Percentiles rank a stretch among this genome's conserved stretches.
Evolutionary conservation across 2,329 filamentous ascomycete species (phyloP).

Genomic region (Stagonosporopsis rhizophila): DNA sequence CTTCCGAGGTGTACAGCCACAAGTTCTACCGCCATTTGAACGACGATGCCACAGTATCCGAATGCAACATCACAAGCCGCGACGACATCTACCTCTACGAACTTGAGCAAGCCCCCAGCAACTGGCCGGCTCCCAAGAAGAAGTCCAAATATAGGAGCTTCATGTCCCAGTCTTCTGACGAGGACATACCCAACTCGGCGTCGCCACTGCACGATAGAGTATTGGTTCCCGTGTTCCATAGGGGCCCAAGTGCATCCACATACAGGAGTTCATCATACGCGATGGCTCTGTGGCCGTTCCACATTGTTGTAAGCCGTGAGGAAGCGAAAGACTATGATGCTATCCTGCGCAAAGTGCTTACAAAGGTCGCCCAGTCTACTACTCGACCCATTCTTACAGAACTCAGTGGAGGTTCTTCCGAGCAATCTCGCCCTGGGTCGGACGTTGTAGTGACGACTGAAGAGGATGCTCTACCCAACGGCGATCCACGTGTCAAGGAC

Average conservation of each 20-base stretch:
- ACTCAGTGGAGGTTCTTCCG: slow-evolving; percentile 58
- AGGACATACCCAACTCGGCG: slow-evolving; percentile 62
- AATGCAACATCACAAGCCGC: slow-evolving; percentile 68
- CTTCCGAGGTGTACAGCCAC: slow-evolving; percentile 80
- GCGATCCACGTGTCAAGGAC: slow-evolving; percentile 74
- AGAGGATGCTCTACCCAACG: slow-evolving; percentile 69
- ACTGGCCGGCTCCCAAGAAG: slow-evolving; percentile 69
- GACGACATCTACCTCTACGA: slow-evolving; percentile 78
- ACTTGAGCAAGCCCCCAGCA: slow-evolving; percentile 79
- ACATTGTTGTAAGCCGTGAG: slow-evolving; percentile 76
- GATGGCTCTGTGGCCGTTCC: slow-evolving; percentile 62
- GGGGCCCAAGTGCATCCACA: slow-evolving; percentile 50
- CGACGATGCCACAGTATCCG: slow-evolving; percentile 69
- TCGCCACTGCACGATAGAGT: slow-evolving; percentile 70
- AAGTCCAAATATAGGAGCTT: slow-evolving; percentile 56
- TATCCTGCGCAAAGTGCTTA: slow-evolving; percentile 81
- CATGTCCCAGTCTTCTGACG: slow-evolving; percentile 51
- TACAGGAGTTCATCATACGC: slow-evolving; percentile 46
- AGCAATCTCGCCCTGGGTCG: slow-evolving; percentile 62
- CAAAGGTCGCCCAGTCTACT: slow-evolving; percentile 77
- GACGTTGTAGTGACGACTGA: slow-evolving; percentile 73
- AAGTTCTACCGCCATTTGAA: slow-evolving; percentile 89
- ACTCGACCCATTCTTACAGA: slow-evolving; percentile 70
- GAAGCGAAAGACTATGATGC: slow-evolving; percentile 73
- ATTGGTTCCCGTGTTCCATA: slow-evolving; percentile 75